A percentile compares a stretch with the other conserved stretches of the same genome.
Evolutionary conservation across 805 yeast genomes (phyloP).

Genomic region (Candida tammaniensis): DNA sequence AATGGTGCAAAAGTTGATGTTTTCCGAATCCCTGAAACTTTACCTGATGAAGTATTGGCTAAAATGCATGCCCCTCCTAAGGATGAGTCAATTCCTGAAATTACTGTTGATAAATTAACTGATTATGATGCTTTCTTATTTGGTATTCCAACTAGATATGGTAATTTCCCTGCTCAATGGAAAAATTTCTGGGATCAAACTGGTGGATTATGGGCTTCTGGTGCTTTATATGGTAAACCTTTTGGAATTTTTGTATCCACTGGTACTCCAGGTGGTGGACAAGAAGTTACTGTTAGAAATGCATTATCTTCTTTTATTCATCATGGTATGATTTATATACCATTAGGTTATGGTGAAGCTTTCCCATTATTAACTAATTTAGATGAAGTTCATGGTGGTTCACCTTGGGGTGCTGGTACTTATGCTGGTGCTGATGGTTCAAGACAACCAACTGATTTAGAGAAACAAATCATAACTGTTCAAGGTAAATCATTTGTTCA

Average conservation of each 20-base stretch:
- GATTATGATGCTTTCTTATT: slow-evolving; percentile 73
- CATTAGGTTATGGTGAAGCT: slow-evolving; percentile 61
- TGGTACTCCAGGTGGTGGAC: slow-evolving; percentile 78
- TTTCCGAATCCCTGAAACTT: slow-evolving; percentile 70
- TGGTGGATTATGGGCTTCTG: slow-evolving; percentile 73
- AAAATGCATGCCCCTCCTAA: slow-evolving; percentile 17
- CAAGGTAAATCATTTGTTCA: slow-evolving; percentile 64
- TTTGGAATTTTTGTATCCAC: slow-evolving; percentile 75
- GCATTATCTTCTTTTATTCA: slow-evolving; percentile 63
- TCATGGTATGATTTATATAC: slow-evolving; percentile 77
- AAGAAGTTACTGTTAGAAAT: slow-evolving; percentile 64
- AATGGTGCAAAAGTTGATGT: slow-evolving; percentile 69
- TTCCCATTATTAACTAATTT: slow-evolving; percentile 43
- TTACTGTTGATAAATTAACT: slow-evolving; percentile 53
- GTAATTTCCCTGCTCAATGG: slow-evolving; percentile 76
- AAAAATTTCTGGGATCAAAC: slow-evolving; percentile 76
- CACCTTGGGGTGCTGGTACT: slow-evolving; percentile 88
- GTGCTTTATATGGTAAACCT: slow-evolving; percentile 67
- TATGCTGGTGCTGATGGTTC: slow-evolving; percentile 75
- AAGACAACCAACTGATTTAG: slow-evolving; percentile 62
- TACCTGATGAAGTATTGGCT: slow-evolving; percentile 15
- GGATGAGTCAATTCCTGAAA: slow-evolving; percentile 47
- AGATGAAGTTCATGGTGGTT: slow-evolving; percentile 73
- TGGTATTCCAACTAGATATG: slow-evolving; percentile 82
- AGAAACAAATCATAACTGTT: slow-evolving; percentile 56